Base-by-base conservation (phyloP, 805 yeast species). In the Candida odintsovae region DNA sequence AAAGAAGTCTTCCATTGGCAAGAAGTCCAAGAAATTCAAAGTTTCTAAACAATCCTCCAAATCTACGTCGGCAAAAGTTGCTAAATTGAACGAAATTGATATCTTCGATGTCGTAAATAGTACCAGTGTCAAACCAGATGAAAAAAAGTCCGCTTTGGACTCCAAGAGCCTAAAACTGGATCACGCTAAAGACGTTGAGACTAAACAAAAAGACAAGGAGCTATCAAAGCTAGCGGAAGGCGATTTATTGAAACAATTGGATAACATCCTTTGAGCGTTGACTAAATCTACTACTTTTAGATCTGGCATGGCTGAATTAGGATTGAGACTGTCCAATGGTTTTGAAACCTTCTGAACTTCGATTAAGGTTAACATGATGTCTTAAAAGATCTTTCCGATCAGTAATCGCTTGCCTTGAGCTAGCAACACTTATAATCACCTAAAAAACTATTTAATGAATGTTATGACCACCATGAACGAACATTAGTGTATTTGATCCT, bases 241-340 rank as follows among this genome's bases (percentile, higher is more conserved):
- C 20, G 59, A 53, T 38, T 44, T 68, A 26, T 31, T 55, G 39
- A 54, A 58, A 35, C 71, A 67, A 41, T 58, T 66, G 16, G 68
- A 65, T 15, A 33, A 11, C 20, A 33, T 33, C 8, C 36, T 33
- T 33, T 33, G 20, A 28, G 28, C 12, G 28, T 25, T 25, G 28
- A 12, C 10, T 25, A 3, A 7, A 25, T 9, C 12, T 25, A 4
- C 4, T 11, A 10, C 28, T n/a, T n/a, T n/a, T n/a, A 25, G 28
- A 25, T 9, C 28, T 7, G 28, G 25, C 25, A 23, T 25, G 28
- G 28, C 12, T 25, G 13, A 25, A 25, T 25, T 11, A 25, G 28
- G 10, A 11, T 6, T 9, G 28, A 25, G 10, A 10, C 11, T 25
- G 12, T 12, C 6, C 12, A 10, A 25, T 8, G 6, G 10, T 25